A percentile compares a stretch with the other conserved stretches of the same genome.
Evolutionary conservation across 1,284 basidiomycete genomes (phyloP).

Genomic region (Moniliophthora roreri): DNA sequence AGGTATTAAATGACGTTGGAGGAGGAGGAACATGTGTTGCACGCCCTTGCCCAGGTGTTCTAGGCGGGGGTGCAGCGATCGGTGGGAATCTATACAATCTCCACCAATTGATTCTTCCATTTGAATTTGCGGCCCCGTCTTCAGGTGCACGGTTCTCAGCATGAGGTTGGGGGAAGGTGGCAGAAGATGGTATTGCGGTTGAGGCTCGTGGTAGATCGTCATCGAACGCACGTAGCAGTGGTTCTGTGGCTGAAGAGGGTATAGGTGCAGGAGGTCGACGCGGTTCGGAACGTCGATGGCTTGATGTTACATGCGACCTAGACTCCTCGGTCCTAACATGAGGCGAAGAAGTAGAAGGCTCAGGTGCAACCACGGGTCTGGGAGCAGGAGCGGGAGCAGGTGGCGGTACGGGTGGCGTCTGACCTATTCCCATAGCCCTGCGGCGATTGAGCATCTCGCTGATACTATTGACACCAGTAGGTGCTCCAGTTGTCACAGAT

Average conservation of each 20-base stretch:
- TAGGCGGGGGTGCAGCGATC: constrained; percentile 38
- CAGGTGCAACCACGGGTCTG: background rate
- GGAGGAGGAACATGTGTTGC: background rate
- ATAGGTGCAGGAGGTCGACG: background rate
- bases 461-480: background rate
- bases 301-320: too few relatives aligned
- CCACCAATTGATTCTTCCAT: constrained; percentile 75
- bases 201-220: constrained; percentile 2
- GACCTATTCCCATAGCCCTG: background rate
- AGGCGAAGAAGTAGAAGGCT: too few relatives aligned
- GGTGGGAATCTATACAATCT: constrained; percentile 75
- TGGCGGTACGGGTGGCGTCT: background rate
- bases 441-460: background rate
- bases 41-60: constrained; percentile 12
- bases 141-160: constrained; percentile 1
- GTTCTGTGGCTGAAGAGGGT: background rate
- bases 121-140: background rate
- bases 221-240: too few relatives aligned
- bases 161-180: background rate
- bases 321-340: too few relatives aligned
- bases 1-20: background rate
- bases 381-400: background rate
- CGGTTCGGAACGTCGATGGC: too few relatives aligned
- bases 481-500: background rate
- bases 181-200: background rate